Evolutionary conservation across 73 alveolate species (phyloP), one percentile per base, ranked within the genome.

Genomic region (Paramecium sexaurelia): DNA sequence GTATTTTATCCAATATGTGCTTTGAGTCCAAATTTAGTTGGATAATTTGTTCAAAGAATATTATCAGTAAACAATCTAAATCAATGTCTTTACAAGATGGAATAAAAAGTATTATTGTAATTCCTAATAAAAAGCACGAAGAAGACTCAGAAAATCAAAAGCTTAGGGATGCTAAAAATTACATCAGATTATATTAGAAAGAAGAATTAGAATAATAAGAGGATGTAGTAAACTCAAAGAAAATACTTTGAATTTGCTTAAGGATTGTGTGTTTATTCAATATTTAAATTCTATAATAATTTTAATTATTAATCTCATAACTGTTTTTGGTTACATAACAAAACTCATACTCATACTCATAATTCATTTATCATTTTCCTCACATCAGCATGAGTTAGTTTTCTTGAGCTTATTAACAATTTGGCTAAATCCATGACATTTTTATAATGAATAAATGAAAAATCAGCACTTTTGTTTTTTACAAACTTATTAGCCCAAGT

Each of bases 401-500:
- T 39, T 73, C 87, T 73, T 35, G 55, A 73, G 26, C 66, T 78
- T 37, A 45, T 78, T 27, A 78, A 78, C 10, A 40, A 19, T 40
- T 45, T 78, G 17, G 90, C 90, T 78, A 78, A 45, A 78, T 78
- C 47, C 55, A 78, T 29, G 10, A 78, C 90, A 29, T 78, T 78
- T 41, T 39, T 9, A 45, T 41, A 78, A 22, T 78, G 68, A 24
- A n/a, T 9, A 22, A 78, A 78, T 22, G 90, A 78, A 43, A 78
- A 78, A 37, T 78, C 90, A 27, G 20, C n/a, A 5, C 55, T 37
- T 33, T 43, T 78, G 27, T 78, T 78, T 43, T 78, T 78, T 19
- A 78, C 90, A 78, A 78, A 78, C 13, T 78, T 78, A 32, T 39
- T 24, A 19, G 90, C 90, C 90, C 90, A 78, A 19, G 43, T 78